A percentile compares a stretch with the other conserved stretches of the same genome.
Conservation (phyloP, 768 basidiomycete genomes). For the Hypsizygus marmoreus region DNA sequence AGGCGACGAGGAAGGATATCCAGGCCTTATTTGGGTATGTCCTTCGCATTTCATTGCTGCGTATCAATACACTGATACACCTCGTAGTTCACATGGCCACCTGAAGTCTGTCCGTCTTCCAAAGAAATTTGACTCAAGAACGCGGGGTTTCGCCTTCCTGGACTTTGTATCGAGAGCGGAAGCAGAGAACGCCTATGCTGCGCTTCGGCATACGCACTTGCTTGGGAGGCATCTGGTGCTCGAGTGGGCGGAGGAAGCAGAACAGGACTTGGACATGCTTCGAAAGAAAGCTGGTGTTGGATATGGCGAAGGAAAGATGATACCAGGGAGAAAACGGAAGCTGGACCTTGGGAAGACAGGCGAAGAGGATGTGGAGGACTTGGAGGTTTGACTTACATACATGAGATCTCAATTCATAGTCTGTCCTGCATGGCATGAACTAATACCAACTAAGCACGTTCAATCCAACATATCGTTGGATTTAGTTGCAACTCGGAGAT, state of each 20-base stretch:
- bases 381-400: slow-evolving; percentile 30
- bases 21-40: slow-evolving; percentile 85
- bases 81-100: slow-evolving; percentile 78
- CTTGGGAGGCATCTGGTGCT: slow-evolving; percentile 93
- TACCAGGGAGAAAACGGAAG: slow-evolving; percentile 80
- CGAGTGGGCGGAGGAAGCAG: slow-evolving; percentile 89
- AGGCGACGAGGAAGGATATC: slow-evolving; percentile 91
- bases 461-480: too few species aligned
- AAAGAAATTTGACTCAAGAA: slow-evolving; percentile 84
- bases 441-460: too few species aligned
- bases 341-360: slow-evolving; percentile 50
- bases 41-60: slow-evolving; percentile 2
- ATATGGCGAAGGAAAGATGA: slow-evolving; percentile 63
- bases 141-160: slow-evolving; percentile 95
- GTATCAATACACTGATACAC: neutral
- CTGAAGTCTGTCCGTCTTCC: slow-evolving; percentile 95
- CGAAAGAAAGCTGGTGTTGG: slow-evolving; percentile 82
- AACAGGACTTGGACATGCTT: slow-evolving; percentile 74
- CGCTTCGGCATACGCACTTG: slow-evolving; percentile 92
- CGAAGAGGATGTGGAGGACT: slow-evolving; percentile 37
- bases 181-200: slow-evolving; percentile 84
- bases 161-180: slow-evolving; percentile 91
- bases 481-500: too few species aligned
- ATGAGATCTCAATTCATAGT: too few species aligned
- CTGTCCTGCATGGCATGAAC: too few species aligned